Conservation (phyloP, 2,329 filamentous ascomycete species). For the Alternaria postmessia region DNA sequence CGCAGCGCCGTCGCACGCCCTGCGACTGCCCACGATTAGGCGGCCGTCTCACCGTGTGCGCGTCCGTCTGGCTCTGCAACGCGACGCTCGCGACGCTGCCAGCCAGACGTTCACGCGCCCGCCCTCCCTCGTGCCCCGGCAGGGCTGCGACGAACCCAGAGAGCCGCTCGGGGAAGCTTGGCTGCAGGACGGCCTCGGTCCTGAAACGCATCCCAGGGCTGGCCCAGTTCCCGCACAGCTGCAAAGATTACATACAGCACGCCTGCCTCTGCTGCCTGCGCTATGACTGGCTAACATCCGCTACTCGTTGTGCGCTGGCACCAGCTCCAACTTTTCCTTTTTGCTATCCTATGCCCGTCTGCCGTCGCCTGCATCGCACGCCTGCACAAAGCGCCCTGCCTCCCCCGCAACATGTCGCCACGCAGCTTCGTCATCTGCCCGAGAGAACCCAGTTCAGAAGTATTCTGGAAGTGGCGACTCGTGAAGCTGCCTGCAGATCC, state of each 20-base stretch:
- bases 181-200: conserved; percentile 22
- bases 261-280: conserved; percentile 2
- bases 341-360: neutral
- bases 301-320: conserved; percentile 13
- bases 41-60: neutral
- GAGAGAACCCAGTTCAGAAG: conserved; percentile 18
- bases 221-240: conserved; percentile 12
- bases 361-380: neutral
- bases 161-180: conserved; percentile 24
- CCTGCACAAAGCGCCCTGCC: neutral
- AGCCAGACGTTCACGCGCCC: conserved; percentile 12
- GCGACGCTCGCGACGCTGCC: neutral
- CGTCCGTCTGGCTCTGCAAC: neutral
- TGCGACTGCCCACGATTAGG: neutral
- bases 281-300: conserved; percentile 1
- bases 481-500: conserved; percentile 13
- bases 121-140: neutral
- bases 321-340: neutral
- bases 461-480: conserved; percentile 27
- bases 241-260: conserved; percentile 15
- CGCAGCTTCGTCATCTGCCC: conserved; percentile 26
- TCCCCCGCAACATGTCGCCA: conserved; percentile 15
- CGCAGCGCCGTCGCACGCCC: conserved; percentile 17
- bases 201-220: conserved; percentile 25
- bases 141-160: conserved; percentile 15